Evolutionary conservation across 2,329 filamentous ascomycete species (phyloP).

Genomic region (Chaetomiaceae sp.): DNA sequence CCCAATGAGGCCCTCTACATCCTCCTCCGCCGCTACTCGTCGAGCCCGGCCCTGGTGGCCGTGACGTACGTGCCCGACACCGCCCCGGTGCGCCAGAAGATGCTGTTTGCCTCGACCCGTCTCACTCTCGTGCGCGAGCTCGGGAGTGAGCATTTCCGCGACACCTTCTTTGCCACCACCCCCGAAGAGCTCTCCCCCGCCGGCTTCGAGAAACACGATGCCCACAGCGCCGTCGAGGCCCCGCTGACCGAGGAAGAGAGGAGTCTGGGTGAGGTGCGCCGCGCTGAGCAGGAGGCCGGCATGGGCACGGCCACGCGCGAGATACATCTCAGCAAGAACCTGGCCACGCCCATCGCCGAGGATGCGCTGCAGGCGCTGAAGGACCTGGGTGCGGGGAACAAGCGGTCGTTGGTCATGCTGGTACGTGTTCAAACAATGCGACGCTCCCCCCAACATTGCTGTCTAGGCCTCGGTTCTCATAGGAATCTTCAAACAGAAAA

Average conservation of each 20-base stretch:
- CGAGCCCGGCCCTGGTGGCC: slow-evolving; percentile 56
- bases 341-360: slow-evolving; percentile 55
- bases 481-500: slow-evolving; percentile 47
- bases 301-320: slow-evolving; percentile 58
- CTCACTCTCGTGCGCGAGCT: slow-evolving; percentile 72
- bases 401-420: slow-evolving; percentile 58
- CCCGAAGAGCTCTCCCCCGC: slow-evolving; percentile 62
- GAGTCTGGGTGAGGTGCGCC: slow-evolving; percentile 65
- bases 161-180: slow-evolving; percentile 68
- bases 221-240: slow-evolving; percentile 58
- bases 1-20: slow-evolving; percentile 66
- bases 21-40: slow-evolving; percentile 64
- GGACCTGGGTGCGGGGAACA: slow-evolving; percentile 48
- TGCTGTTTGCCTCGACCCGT: slow-evolving; percentile 75
- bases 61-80: slow-evolving; percentile 75
- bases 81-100: slow-evolving; percentile 78
- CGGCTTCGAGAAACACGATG: slow-evolving; percentile 70
- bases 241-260: slow-evolving; percentile 77
- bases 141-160: slow-evolving; percentile 71
- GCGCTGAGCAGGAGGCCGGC: slow-evolving; percentile 70
- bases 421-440: too few relatives aligned
- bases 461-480: too few relatives aligned
- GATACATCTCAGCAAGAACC: slow-evolving; percentile 53
- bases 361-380: slow-evolving; percentile 61
- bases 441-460: too few relatives aligned